phyloP scores from a whole-genome alignment of 106 monocot species.

The Alisma plantagoaquatica region DNA sequence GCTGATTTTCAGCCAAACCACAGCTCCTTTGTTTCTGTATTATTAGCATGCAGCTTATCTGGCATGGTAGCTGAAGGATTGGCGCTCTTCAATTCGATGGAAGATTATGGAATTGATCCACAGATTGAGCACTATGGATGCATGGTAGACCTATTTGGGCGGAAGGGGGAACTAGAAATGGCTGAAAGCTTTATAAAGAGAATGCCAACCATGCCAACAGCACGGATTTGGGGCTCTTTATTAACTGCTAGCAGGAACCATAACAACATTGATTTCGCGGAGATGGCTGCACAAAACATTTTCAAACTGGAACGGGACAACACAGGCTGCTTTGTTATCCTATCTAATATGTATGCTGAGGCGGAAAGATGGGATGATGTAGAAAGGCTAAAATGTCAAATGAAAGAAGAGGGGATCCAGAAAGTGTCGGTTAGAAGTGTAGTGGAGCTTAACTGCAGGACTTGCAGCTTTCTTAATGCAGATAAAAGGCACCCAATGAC shows the following conservation, averaged over 20 bases:
- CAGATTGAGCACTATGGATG: conserved; percentile 83
- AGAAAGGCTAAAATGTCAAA: conserved; percentile 35
- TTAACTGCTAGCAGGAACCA: conserved; percentile 71
- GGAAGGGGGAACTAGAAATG: conserved; percentile 43
- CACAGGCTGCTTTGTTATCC: conserved; percentile 71
- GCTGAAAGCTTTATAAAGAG: conserved; percentile 55
- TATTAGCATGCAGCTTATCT: conserved; percentile 70
- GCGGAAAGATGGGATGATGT: conserved; percentile 50
- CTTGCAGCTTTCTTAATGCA: conserved; percentile 44
- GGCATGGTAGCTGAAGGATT: conserved; percentile 63
- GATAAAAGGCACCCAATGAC: conserved; percentile 44
- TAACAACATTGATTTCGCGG: conserved; percentile 49
- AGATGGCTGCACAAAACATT: conserved; percentile 56
- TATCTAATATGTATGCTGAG: conserved; percentile 64
- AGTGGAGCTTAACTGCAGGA: conserved; percentile 32
- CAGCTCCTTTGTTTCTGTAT: conserved; percentile 56
- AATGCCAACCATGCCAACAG: conserved; percentile 54
- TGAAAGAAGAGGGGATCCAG: conserved; percentile 37
- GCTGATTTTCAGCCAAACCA: conserved; percentile 35
- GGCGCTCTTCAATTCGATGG: conserved; percentile 54
- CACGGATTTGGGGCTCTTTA: conserved; percentile 82
- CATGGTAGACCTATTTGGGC: conserved; percentile 82
- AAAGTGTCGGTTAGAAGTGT: conserved; percentile 39
- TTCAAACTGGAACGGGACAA: conserved; percentile 61
- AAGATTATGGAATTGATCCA: conserved; percentile 34